A percentile compares a stretch with the other conserved stretches of the same genome.
Conservation (phyloP, 495 filamentous ascomycete genomes). For the Annulohypoxylon stygium region DNA sequence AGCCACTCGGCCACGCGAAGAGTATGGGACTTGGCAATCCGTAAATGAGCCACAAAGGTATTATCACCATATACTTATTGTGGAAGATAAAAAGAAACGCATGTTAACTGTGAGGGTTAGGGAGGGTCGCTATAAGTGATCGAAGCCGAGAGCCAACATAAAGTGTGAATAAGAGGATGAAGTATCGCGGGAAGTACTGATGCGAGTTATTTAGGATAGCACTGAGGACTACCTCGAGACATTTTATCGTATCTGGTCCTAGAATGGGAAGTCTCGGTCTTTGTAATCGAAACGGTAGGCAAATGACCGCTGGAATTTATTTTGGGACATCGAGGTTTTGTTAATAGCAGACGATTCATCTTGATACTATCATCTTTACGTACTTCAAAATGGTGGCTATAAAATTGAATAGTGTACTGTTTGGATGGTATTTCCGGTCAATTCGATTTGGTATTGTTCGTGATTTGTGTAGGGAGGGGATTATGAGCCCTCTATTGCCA, state of each 20-base stretch:
- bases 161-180: not conserved
- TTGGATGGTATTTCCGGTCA: not conserved
- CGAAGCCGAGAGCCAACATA: not conserved
- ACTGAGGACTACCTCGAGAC: too few relatives aligned
- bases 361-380: not conserved
- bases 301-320: not conserved
- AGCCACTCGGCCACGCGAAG: too few relatives aligned
- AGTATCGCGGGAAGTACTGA: not conserved
- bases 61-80: not conserved
- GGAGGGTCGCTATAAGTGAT: not conserved
- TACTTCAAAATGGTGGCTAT: not conserved
- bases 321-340: not conserved
- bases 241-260: not conserved
- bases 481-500: conserved; percentile 6
- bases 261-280: not conserved
- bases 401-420: not conserved
- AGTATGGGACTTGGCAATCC: not conserved
- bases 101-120: not conserved
- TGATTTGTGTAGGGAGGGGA: conserved; percentile 18
- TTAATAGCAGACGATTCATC: not conserved
- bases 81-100: not conserved
- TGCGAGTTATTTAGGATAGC: not conserved
- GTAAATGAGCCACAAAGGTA: not conserved
- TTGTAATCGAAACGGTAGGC: not conserved
- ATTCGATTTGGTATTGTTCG: conserved; percentile 32